A percentile compares a stretch with the other conserved stretches of the same genome.
phyloP scores from a whole-genome alignment of 2,329 filamentous ascomycete genomes.

The Ceratocystis huliohia region DNA sequence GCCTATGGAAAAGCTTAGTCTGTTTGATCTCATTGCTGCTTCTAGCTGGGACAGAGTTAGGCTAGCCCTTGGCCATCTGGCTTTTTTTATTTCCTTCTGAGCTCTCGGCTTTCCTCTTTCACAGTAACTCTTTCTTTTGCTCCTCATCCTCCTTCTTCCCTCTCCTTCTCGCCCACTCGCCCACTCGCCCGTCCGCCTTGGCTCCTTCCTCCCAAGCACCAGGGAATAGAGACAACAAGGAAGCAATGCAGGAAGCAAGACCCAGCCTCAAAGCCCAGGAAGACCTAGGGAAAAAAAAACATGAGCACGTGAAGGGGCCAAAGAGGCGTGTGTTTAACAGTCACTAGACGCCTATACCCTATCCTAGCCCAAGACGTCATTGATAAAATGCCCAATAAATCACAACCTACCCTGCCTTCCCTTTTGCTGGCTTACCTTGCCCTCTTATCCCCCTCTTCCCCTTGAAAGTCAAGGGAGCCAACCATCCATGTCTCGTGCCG shows the following conservation, averaged over 20 bases:
- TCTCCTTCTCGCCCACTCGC: background rate
- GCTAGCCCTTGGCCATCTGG: background rate
- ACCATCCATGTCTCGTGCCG: constrained; percentile 3
- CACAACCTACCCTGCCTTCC: background rate
- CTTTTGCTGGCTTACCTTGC: background rate
- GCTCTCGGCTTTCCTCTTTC: background rate
- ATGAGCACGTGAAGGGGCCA: background rate
- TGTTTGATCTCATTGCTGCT: constrained; percentile 3
- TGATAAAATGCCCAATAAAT: constrained; percentile 1
- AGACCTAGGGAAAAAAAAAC: constrained; percentile 4
- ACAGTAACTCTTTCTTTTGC: background rate
- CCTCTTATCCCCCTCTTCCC: background rate
- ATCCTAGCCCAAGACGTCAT: background rate
- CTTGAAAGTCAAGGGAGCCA: background rate
- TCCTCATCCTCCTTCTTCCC: background rate
- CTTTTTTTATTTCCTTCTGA: background rate
- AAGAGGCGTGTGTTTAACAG: background rate
- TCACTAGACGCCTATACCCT: no score
- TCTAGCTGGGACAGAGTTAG: background rate
- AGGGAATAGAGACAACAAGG: constrained; percentile 7
- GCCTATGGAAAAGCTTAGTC: background rate
- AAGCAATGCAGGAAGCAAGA: background rate
- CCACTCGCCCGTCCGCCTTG: background rate
- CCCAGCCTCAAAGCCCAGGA: constrained; percentile 2
- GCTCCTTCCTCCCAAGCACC: background rate